Conservation (phyloP, 768 basidiomycete genomes). For the Tylopilus plumbeoviolaceoides region DNA sequence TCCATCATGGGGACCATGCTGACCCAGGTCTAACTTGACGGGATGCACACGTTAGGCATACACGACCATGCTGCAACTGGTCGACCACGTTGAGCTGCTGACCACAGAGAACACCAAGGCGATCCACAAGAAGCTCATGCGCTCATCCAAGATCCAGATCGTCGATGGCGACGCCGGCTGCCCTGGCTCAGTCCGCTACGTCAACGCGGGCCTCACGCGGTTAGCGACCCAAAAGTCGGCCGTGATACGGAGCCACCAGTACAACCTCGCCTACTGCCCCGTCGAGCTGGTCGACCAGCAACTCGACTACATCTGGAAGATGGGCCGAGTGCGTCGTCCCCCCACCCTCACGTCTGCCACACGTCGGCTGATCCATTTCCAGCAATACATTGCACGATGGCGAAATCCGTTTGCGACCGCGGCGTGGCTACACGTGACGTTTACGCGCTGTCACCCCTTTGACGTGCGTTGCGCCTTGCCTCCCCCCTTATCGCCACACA, state of each 20-base stretch:
- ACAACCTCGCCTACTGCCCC: slow-evolving; percentile 33
- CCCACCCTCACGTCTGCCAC: too few species aligned
- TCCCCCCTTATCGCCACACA: neutral
- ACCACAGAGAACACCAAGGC: slow-evolving; percentile 28
- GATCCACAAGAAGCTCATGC: slow-evolving; percentile 29
- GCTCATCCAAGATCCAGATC: slow-evolving; percentile 29
- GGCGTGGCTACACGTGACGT: slow-evolving; percentile 33
- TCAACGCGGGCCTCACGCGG: slow-evolving; percentile 30
- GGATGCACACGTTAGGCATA: slow-evolving; percentile 21
- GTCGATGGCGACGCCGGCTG: slow-evolving; percentile 1
- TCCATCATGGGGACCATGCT: neutral
- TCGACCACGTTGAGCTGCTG: slow-evolving; percentile 24
- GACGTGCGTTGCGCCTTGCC: slow-evolving; percentile 22
- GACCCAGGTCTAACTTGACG: neutral
- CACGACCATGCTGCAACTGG: slow-evolving; percentile 16
- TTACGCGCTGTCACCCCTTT: slow-evolving; percentile 34
- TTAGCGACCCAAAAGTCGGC: slow-evolving; percentile 28
- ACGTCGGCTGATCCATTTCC: too few species aligned
- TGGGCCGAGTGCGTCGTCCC: slow-evolving; percentile 28
- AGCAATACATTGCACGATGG: slow-evolving; percentile 38
- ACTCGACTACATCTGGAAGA: slow-evolving; percentile 33
- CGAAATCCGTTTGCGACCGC: slow-evolving; percentile 36
- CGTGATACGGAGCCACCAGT: slow-evolving; percentile 29
- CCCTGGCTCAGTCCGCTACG: slow-evolving; percentile 18
- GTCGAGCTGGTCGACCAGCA: slow-evolving; percentile 30